Percentiles rank a stretch among this genome's conserved stretches.
Evolutionary conservation across 1,284 basidiomycete genomes (phyloP).

Genomic region (Cryptococcus sp.): DNA sequence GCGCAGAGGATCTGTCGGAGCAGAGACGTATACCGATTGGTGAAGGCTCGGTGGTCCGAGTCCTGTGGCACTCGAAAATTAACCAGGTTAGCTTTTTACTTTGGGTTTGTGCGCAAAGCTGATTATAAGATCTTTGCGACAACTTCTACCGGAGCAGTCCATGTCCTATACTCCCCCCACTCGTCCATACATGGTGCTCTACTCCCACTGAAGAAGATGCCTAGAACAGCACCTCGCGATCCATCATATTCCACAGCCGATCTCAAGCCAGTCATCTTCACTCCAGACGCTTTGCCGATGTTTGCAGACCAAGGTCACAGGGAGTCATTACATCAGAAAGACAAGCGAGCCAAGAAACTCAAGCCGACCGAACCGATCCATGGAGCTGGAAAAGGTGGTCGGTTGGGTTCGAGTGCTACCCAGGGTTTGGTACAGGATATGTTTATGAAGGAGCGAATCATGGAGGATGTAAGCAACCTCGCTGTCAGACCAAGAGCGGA

Average conservation of each 20-base stretch:
- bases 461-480: constrained; percentile 76
- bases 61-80: constrained; percentile 93
- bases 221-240: constrained; percentile 67
- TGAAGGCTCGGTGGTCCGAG: constrained; percentile 78
- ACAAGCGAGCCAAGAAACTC: constrained; percentile 80
- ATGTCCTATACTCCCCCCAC: constrained; percentile 82
- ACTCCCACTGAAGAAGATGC: constrained; percentile 61
- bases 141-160: constrained; percentile 79
- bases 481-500: not conserved
- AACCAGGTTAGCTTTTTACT: constrained; percentile 66
- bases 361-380: constrained; percentile 85
- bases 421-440: constrained; percentile 92
- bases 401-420: constrained; percentile 91
- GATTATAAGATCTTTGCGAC: constrained; percentile 69
- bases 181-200: constrained; percentile 88
- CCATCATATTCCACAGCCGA: constrained; percentile 76
- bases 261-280: constrained; percentile 69
- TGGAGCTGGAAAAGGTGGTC: constrained; percentile 85
- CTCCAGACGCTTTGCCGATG: constrained; percentile 83
- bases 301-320: constrained; percentile 77
- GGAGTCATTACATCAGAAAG: constrained; percentile 81
- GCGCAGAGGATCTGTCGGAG: constrained; percentile 62
- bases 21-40: constrained; percentile 57
- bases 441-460: constrained; percentile 52
- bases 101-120: not conserved